A percentile compares a stretch with the other conserved stretches of the same genome.
Evolutionary conservation across 2,329 filamentous ascomycete species (phyloP).

Genomic region (Mycosphaerelloides madeirae): DNA sequence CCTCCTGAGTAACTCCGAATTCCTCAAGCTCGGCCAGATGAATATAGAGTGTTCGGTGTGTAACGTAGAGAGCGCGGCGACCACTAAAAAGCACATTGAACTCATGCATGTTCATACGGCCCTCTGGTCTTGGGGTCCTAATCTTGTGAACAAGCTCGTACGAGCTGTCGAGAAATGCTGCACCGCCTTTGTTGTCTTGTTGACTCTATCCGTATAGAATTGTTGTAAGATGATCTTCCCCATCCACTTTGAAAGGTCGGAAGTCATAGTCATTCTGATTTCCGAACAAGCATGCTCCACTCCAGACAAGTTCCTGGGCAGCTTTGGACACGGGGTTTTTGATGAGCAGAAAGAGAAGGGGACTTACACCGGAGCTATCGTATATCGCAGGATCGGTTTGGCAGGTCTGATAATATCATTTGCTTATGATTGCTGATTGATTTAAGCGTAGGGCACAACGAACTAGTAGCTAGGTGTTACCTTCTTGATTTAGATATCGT

Average conservation of each 20-base stretch:
- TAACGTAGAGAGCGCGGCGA: conserved; percentile 25
- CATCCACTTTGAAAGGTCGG: conserved; percentile 5
- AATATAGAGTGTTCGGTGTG: neutral
- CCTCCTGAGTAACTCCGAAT: neutral
- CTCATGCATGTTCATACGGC: conserved; percentile 34
- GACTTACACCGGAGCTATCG: conserved; percentile 5
- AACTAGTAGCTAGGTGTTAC: conserved; percentile 15
- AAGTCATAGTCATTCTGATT: conserved; percentile 13
- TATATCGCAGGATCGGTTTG: conserved; percentile 5
- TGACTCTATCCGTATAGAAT: conserved; percentile 3
- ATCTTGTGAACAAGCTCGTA: neutral
- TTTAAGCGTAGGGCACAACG: conserved; percentile 8
- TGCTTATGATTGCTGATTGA: conserved; percentile 3
- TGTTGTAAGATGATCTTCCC: conserved; percentile 2
- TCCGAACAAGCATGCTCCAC: neutral
- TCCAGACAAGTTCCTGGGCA: conserved; percentile 3
- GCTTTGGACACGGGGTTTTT: neutral
- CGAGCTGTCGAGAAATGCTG: conserved; percentile 6
- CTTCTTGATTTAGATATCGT: conserved; percentile 7
- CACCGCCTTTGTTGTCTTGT: conserved; percentile 5
- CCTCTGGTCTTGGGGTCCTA: neutral
- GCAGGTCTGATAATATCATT: conserved; percentile 3
- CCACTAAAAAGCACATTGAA: conserved; percentile 34
- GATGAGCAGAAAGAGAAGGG: neutral
- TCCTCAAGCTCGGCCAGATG: neutral